These are phyloP conservation scores for Trichoderma oligosporum DNA, from an alignment of 2,329 filamentous ascomycete species.

Conservation along the genomic window DNA sequence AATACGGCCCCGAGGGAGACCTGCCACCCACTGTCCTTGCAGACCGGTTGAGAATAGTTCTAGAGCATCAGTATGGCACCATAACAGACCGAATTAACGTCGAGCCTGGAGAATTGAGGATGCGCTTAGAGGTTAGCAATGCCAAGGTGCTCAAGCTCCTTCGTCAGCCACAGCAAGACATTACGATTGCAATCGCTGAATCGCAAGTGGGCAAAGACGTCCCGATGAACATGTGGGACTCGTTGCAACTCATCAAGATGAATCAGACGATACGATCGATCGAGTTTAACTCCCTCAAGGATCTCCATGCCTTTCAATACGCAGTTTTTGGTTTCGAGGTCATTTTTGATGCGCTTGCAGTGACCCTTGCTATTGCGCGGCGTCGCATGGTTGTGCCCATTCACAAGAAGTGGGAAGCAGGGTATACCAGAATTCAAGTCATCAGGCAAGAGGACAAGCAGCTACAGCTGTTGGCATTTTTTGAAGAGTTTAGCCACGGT, in stretches of 20 bases:
- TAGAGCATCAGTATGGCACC: constrained; percentile 71
- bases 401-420: constrained; percentile 90
- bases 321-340: constrained; percentile 79
- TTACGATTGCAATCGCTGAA: constrained; percentile 72
- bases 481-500: constrained; percentile 81
- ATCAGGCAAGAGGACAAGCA: constrained; percentile 67
- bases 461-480: constrained; percentile 78
- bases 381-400: constrained; percentile 87
- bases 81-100: constrained; percentile 82
- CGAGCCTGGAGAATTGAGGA: constrained; percentile 66
- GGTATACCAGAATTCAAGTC: constrained; percentile 74
- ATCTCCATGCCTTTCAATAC: constrained; percentile 74
- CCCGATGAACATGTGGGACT: constrained; percentile 58
- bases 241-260: constrained; percentile 56
- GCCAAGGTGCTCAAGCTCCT: constrained; percentile 62
- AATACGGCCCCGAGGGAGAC: constrained; percentile 57
- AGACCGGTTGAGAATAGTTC: constrained; percentile 69
- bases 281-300: constrained; percentile 60
- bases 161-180: constrained; percentile 70
- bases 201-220: constrained; percentile 60
- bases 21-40: constrained; percentile 67
- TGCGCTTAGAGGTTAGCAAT: constrained; percentile 61
- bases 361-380: constrained; percentile 75
- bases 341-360: constrained; percentile 67
- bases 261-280: constrained; percentile 67